These are phyloP conservation scores for Scytalidium sp. DNA, from an alignment of 2,329 filamentous ascomycete species.

Conservation along the genomic window DNA sequence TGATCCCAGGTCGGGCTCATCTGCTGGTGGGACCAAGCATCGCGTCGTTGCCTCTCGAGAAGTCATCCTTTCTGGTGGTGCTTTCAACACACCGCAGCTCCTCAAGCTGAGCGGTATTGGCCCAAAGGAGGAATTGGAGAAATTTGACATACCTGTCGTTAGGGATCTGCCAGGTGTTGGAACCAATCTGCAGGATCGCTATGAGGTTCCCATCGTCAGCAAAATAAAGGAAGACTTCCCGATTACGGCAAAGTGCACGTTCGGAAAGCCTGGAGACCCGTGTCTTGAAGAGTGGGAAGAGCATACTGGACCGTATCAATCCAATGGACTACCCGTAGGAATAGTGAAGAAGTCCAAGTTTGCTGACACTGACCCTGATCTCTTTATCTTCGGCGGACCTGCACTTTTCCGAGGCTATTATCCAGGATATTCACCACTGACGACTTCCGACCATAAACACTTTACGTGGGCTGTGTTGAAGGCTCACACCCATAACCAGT, in stretches of 20 bases:
- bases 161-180: slow-evolving; percentile 62
- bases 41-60: slow-evolving; percentile 33
- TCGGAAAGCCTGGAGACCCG: slow-evolving; percentile 31
- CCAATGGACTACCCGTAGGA: slow-evolving; percentile 50
- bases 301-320: slow-evolving; percentile 20
- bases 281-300: slow-evolving; percentile 27
- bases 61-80: slow-evolving; percentile 46
- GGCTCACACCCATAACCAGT: slow-evolving; percentile 58
- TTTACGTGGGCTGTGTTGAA: slow-evolving; percentile 46
- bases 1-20: slow-evolving; percentile 34
- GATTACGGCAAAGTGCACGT: slow-evolving; percentile 32
- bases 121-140: slow-evolving; percentile 32
- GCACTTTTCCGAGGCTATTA: slow-evolving; percentile 40
- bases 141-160: slow-evolving; percentile 46
- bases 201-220: slow-evolving; percentile 44
- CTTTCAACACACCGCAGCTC: slow-evolving; percentile 43
- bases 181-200: slow-evolving; percentile 55
- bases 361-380: slow-evolving; percentile 34
- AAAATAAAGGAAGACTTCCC: slow-evolving; percentile 36
- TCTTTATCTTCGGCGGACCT: slow-evolving; percentile 29
- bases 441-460: slow-evolving; percentile 35
- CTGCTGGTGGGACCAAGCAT: slow-evolving; percentile 16
- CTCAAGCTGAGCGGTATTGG: slow-evolving; percentile 45
- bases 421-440: slow-evolving; percentile 33
- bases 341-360: slow-evolving; percentile 24